Conservation (phyloP, 106 monocot genomes). For the Agapanthus africanus region DNA sequence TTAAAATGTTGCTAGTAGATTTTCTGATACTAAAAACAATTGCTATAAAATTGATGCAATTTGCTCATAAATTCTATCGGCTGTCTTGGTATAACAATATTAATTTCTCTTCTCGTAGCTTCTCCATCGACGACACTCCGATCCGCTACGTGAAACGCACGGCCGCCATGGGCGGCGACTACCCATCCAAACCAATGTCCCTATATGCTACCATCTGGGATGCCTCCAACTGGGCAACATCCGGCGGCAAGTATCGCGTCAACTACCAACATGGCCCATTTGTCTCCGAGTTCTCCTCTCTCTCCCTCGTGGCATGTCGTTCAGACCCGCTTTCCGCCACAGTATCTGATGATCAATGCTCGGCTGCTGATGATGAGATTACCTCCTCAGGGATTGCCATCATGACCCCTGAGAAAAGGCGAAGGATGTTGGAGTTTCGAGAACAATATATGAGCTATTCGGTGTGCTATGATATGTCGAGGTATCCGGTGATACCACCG, state of each 20-base stretch:
- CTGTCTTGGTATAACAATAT: too few relatives aligned
- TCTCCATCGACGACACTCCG: slow-evolving; percentile 77
- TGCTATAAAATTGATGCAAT: too few relatives aligned
- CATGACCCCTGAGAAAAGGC: slow-evolving; percentile 24
- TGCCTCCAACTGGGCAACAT: slow-evolving; percentile 79
- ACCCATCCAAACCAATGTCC: slow-evolving; percentile 91
- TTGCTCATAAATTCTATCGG: too few relatives aligned
- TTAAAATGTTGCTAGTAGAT: too few relatives aligned
- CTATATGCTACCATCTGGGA: too few relatives aligned
- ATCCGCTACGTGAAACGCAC: slow-evolving; percentile 59
- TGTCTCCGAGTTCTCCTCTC: slow-evolving; percentile 55
- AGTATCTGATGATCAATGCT: slow-evolving; percentile 17
- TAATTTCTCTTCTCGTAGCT: too few relatives aligned
- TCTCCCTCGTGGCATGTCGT: slow-evolving; percentile 49
- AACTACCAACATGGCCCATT: slow-evolving; percentile 75
- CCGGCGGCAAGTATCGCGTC: slow-evolving; percentile 66
- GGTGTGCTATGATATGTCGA: slow-evolving; percentile 30
- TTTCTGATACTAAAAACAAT: too few relatives aligned
- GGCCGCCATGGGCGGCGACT: slow-evolving; percentile 52
- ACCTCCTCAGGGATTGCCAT: slow-evolving; percentile 1
- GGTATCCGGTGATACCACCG: slow-evolving; percentile 37
- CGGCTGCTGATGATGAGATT: slow-evolving; percentile 15
- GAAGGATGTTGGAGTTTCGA: slow-evolving; percentile 36
- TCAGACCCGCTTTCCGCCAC: slow-evolving; percentile 26
- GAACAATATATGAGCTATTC: slow-evolving; percentile 42